Conservation (phyloP, 2,329 filamentous ascomycete species). For the Chrysoporthe austroafricana region DNA sequence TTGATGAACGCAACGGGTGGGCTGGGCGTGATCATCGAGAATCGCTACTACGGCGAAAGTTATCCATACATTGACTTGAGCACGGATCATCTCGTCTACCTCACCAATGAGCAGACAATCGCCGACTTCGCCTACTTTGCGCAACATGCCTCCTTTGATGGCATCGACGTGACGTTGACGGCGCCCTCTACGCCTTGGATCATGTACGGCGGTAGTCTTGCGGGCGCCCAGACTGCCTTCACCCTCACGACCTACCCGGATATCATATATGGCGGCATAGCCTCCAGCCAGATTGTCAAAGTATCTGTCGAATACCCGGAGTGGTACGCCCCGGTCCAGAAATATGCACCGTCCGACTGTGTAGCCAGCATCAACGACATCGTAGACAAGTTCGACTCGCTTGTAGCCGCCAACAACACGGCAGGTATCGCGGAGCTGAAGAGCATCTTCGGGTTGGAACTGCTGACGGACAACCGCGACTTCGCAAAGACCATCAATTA, state of each 20-base stretch:
- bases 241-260: constrained; percentile 50
- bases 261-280: constrained; percentile 53
- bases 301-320: constrained; percentile 48
- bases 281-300: constrained; percentile 48
- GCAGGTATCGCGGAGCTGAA: constrained; percentile 50
- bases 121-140: constrained; percentile 58
- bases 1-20: constrained; percentile 58
- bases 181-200: constrained; percentile 44
- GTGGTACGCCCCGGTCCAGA: constrained; percentile 55
- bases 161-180: constrained; percentile 45
- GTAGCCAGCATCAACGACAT: constrained; percentile 52
- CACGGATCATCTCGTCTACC: constrained; percentile 52
- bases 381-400: constrained; percentile 52
- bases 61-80: constrained; percentile 52
- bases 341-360: constrained; percentile 53
- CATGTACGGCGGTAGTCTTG: constrained; percentile 27
- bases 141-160: constrained; percentile 48
- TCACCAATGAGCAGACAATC: constrained; percentile 56
- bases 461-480: constrained; percentile 48
- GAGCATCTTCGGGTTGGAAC: constrained; percentile 50
- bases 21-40: constrained; percentile 57
- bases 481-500: constrained; percentile 53
- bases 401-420: constrained; percentile 47
- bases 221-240: constrained; percentile 35
- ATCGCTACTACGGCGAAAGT: constrained; percentile 54